These are phyloP conservation scores for Quercus phellos DNA, from an alignment of 331 rosid species.

Conservation along the genomic window DNA sequence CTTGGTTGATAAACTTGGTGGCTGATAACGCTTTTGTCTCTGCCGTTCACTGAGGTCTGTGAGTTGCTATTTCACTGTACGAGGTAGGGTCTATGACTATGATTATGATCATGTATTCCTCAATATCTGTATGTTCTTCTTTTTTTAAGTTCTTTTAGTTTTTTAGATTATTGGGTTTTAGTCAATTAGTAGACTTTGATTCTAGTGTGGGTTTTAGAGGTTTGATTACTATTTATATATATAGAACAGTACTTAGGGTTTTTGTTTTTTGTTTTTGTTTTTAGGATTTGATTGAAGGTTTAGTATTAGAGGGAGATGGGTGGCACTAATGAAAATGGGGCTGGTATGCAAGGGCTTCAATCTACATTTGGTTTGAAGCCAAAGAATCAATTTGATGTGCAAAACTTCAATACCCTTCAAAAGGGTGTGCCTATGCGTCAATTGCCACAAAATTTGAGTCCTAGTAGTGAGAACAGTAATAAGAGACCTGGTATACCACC, in stretches of 20 bases:
- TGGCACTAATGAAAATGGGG: constrained; percentile 38
- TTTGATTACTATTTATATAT: neutral
- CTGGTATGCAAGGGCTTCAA: constrained; percentile 25
- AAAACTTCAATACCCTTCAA: constrained; percentile 34
- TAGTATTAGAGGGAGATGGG: constrained; percentile 41
- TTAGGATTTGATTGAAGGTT: neutral
- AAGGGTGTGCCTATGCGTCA: constrained; percentile 34
- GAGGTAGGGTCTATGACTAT: constrained; percentile 28
- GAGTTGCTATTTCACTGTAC: neutral
- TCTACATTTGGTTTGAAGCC: constrained; percentile 34
- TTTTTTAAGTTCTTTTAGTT: neutral
- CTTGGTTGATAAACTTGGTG: neutral
- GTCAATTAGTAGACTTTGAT: neutral
- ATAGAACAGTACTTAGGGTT: neutral
- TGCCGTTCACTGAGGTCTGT: neutral
- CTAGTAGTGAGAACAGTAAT: constrained; percentile 29
- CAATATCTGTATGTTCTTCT: neutral
- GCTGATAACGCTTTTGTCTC: neutral
- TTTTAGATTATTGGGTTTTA: constrained; percentile 17
- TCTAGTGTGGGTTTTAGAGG: neutral
- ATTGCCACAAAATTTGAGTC: constrained; percentile 33
- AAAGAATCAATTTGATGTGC: constrained; percentile 30
- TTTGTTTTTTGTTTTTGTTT: constrained; percentile 7
- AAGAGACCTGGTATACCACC: constrained; percentile 73
- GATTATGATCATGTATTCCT: constrained; percentile 21